Base-by-base conservation (phyloP, 257 asterid species). In the Gentiana macrophylla region DNA sequence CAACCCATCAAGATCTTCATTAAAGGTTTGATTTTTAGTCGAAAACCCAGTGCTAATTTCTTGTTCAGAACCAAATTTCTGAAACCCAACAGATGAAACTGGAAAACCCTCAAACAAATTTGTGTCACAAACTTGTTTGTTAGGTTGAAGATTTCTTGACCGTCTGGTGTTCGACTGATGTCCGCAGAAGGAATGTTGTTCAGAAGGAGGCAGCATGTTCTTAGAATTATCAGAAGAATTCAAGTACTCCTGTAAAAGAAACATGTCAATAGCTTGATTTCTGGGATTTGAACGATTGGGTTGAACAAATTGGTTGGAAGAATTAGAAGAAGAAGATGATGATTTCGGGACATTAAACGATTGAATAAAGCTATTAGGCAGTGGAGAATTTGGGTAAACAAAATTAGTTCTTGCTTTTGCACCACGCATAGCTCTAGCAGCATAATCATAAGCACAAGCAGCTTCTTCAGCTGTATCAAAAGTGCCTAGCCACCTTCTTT, bases 341-440 rank as follows among this genome's bases (percentile, higher is more conserved):
- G 80, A 55, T 59, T 69, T 80, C 2, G 37, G 11, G 63, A 35
- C 68, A 52, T 35, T 34, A 57, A 60, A 70, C 0, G 81, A 53
- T 62, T 79, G 74, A 58, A 61, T 10, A 50, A 70, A 74, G 62
- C 58, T 55, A 3, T 70, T 78, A 6, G 56, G 1, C 33, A 67
- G 13, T 33, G 79, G 76, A 10, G 84, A 43, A 32, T 68, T 60
- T 5, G 97, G 90, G 76, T 90, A 90, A 0, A 79, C 80, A 41
- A 90, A 90, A 70, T 90, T 90, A 1, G 97, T 90, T 12, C 94
- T 66, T 0, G 97, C 97, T 54, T 86, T 86, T 1, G 61, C 80
- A 32, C 97, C 97, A 5, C 97, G 89, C 97, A 90, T 90, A 34
- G 96, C 83, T n/a, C 94, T 75, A 8, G 96, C 97, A 2, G 97